Base-by-base conservation (phyloP, 108 stramenopile genomes). In the Nitzschia sp. region DNA sequence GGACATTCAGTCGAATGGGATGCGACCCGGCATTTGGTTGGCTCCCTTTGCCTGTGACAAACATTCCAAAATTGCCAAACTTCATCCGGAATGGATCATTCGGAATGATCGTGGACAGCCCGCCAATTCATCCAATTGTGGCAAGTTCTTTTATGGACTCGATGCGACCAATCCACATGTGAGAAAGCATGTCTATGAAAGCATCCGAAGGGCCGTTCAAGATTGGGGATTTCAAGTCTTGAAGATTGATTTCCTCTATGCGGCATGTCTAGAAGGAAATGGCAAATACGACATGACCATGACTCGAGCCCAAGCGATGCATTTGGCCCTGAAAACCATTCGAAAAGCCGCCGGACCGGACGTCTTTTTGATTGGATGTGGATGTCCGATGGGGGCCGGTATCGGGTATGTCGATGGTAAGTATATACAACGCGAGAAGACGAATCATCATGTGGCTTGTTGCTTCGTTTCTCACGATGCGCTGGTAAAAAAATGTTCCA, bases 81-180 rank as follows among this genome's bases (percentile, higher is more conserved):
- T 80, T n/a, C 94, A 95, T 58, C 94, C 96, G 17, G 93, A 97
- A 58, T 97, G 96, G 96, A 90, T 97, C 38, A 90, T 97, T 63
- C 81, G 82, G 22, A 89, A 93, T 72, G 80, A 94, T 56, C 59
- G 53, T 31, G 93, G 91, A 13, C 30, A 77, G 35, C 78, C 84
- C 23, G 91, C 92, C 35, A 97, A 97, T 66, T 91, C 90, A 1
- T 88, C 92, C 33, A 93, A 95, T 71, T 95, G 94, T 69, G 96
- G 96, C 23, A 94, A 96, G 60, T 95, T 86, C 69, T 97, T 97
- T 69, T 96, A 95, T 54, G 96, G 96, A 15, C 54, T 97, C 11
- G 96, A 97, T 81, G 92, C 88, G 4, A 94, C 93, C 1, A 89
- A 94, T 73, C 94, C 96, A 27, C 79, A 79, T 28, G 93, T 95